Conservation (phyloP, 2,329 filamentous ascomycete genomes). For the Hawksworthiomyces lignivorus region DNA sequence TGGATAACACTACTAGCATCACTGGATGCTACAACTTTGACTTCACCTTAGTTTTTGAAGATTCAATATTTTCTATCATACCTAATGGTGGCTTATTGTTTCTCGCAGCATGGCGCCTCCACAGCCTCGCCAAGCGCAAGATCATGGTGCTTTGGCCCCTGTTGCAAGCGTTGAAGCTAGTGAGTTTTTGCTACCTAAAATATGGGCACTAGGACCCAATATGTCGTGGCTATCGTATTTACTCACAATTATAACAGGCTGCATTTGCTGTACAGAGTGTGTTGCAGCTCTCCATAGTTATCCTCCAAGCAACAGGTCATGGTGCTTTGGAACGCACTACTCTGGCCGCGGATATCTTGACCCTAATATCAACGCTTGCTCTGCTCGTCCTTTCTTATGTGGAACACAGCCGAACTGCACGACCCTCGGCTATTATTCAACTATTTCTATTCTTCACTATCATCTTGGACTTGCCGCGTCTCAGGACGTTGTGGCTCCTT, state of each 20-base stretch:
- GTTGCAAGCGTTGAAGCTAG: slow-evolving; percentile 20
- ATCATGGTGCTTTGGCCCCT: slow-evolving; percentile 8
- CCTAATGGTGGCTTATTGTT: slow-evolving; percentile 7
- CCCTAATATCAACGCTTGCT: slow-evolving; percentile 12
- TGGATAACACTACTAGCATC: slow-evolving; percentile 2
- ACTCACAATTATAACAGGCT: background rate
- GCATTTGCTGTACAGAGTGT: slow-evolving; percentile 1
- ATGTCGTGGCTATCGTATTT: too few relatives aligned
- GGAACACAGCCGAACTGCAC: slow-evolving; percentile 37
- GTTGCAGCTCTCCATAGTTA: slow-evolving; percentile 7
- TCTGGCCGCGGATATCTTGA: slow-evolving; percentile 12
- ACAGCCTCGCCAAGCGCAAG: slow-evolving; percentile 1
- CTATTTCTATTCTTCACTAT: slow-evolving; percentile 36
- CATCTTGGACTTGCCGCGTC: slow-evolving; percentile 35
- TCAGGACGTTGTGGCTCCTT: slow-evolving; percentile 35
- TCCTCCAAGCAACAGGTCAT: slow-evolving; percentile 4
- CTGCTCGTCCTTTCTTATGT: slow-evolving; percentile 34
- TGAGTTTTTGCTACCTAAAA: background rate
- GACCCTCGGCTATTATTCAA: slow-evolving; percentile 37
- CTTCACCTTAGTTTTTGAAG: slow-evolving; percentile 15
- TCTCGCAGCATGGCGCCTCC: slow-evolving; percentile 2
- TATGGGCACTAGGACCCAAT: too few relatives aligned
- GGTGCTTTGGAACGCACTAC: slow-evolving; percentile 9
- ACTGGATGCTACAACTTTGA: slow-evolving; percentile 14
- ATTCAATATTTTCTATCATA: slow-evolving; percentile 10